These are phyloP conservation scores for Sporisorium scitamineum DNA, from an alignment of 1,284 basidiomycete genomes.

Conservation along the genomic window DNA sequence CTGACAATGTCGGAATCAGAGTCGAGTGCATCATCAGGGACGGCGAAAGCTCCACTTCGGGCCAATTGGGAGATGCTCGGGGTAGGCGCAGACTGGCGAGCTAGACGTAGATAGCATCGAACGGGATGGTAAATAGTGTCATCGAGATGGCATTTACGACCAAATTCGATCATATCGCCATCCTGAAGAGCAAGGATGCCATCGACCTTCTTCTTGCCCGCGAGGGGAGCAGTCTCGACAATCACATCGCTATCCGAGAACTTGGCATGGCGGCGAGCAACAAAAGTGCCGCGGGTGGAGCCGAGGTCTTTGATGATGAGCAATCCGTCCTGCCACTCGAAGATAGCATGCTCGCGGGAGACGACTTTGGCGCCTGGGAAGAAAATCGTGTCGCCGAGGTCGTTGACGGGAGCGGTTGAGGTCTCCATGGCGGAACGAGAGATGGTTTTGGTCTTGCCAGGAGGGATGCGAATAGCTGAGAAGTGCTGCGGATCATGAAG, in stretches of 20 bases:
- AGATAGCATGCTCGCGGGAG: conserved; percentile 35
- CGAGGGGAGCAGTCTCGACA: not conserved
- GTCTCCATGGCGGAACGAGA: conserved; percentile 10
- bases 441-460: conserved; percentile 12
- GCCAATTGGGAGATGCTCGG: not conserved
- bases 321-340: conserved; percentile 26
- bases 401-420: conserved; percentile 21
- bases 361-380: conserved; percentile 41
- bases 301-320: conserved; percentile 29
- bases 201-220: not conserved
- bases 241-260: not conserved
- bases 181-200: conserved; percentile 3
- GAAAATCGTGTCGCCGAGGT: conserved; percentile 18
- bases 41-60: conserved; percentile 1
- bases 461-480: conserved; percentile 15
- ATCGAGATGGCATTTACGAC: conserved; percentile 11
- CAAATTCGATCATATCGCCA: conserved; percentile 37
- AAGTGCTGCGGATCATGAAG: not conserved
- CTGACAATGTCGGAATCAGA: conserved; percentile 32
- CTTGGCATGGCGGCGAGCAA: conserved; percentile 3
- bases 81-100: not conserved
- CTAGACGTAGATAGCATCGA: conserved; percentile 22
- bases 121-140: conserved; percentile 18
- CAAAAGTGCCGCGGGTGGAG: conserved; percentile 46
- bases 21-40: conserved; percentile 23